A percentile compares a stretch with the other conserved stretches of the same genome.
phyloP scores from a whole-genome alignment of 345 rosid genomes.

The Aquilaria malaccensis region DNA sequence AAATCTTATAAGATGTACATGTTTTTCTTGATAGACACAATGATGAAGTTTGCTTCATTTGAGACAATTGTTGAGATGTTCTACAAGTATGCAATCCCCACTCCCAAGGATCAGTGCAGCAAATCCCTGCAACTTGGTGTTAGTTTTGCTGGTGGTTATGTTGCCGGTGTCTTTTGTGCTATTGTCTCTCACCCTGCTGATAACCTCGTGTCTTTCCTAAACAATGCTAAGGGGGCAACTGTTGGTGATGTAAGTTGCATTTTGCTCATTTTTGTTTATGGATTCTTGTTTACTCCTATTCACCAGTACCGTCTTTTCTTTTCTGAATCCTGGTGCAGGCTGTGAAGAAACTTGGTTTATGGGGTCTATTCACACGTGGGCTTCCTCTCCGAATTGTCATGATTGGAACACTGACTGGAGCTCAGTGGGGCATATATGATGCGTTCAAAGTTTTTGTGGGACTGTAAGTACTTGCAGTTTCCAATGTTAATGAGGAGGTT shows the following conservation, averaged over 20 bases:
- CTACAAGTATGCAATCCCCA: conserved; percentile 71
- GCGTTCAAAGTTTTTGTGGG: conserved; percentile 93
- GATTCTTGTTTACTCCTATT: background rate
- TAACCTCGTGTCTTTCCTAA: conserved; percentile 86
- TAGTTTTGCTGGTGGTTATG: conserved; percentile 85
- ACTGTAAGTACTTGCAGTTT: conserved; percentile 44
- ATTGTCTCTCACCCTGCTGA: conserved; percentile 89
- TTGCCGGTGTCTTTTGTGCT: conserved; percentile 91
- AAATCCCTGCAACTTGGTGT: conserved; percentile 71
- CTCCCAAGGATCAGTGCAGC: conserved; percentile 76
- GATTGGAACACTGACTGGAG: conserved; percentile 94
- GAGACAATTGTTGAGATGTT: conserved; percentile 81
- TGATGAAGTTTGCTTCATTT: conserved; percentile 97
- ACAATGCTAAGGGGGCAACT: conserved; percentile 91
- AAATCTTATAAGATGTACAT: background rate
- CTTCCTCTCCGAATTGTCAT: conserved; percentile 91
- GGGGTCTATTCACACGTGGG: conserved; percentile 93
- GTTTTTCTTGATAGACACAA: conserved; percentile 47
- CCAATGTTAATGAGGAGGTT: background rate
- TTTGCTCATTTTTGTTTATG: background rate
- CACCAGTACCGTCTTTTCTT: background rate
- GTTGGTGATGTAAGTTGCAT: conserved; percentile 67
- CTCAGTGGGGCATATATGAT: conserved; percentile 92
- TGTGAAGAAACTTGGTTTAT: conserved; percentile 74
- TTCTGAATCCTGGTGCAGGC: conserved; percentile 39